Conservation (phyloP, 2,329 filamentous ascomycete genomes). For the Diplodia corticola region DNA sequence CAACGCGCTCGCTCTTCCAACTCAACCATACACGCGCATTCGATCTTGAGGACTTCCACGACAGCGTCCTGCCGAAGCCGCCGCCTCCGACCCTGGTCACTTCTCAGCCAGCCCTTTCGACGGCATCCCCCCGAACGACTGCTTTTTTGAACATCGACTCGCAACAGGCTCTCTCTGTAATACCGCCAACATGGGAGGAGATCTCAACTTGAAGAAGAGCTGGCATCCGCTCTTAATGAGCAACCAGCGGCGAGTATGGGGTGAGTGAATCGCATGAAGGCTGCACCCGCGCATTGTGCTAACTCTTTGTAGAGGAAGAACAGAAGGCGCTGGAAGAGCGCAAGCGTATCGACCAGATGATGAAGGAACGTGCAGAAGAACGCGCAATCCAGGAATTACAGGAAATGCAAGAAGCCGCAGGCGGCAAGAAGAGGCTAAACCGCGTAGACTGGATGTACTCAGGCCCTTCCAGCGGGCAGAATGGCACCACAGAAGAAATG, state of each 20-base stretch:
- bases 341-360: constrained; percentile 86
- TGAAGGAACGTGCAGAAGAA: constrained; percentile 93
- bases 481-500: constrained; percentile 72
- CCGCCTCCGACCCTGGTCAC: background rate
- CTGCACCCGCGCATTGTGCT: background rate
- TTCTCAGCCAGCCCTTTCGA: background rate
- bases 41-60: background rate
- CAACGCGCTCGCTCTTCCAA: background rate
- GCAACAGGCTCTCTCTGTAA: background rate
- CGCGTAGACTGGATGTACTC: constrained; percentile 99
- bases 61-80: background rate
- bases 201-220: constrained; percentile 89
- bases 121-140: background rate
- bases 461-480: constrained; percentile 75
- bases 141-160: background rate
- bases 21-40: no score
- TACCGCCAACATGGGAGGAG: constrained; percentile 75
- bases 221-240: constrained; percentile 90
- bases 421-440: constrained; percentile 75
- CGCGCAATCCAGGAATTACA: constrained; percentile 89
- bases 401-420: constrained; percentile 82
- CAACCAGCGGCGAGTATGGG: constrained; percentile 87
- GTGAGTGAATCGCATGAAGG: background rate
- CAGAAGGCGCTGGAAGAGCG: constrained; percentile 91
- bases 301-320: constrained; percentile 63